These are phyloP conservation scores for Trichoderma sp. DNA, from an alignment of 2,329 filamentous ascomycete species.

Conservation along the genomic window DNA sequence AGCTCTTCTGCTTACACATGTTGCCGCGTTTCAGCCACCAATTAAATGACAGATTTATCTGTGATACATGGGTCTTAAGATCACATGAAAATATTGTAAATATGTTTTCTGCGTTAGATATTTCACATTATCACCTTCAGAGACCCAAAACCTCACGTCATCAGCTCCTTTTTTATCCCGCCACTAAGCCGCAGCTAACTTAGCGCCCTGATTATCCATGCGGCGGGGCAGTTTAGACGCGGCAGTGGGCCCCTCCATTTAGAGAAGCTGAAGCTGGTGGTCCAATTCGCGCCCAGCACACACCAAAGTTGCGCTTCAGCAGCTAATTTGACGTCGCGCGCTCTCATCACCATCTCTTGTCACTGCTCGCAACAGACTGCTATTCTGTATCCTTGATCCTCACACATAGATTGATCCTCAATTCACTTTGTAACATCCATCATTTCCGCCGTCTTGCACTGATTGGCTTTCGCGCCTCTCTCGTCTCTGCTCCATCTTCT, in stretches of 20 bases:
- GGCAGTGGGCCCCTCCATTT: constrained; percentile 23
- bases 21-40: too few species aligned
- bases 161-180: not conserved
- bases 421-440: not conserved
- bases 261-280: not conserved
- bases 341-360: not conserved
- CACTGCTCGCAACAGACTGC: not conserved
- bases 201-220: not conserved
- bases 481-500: not conserved
- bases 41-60: too few species aligned
- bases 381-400: not conserved
- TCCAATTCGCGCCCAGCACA: constrained; percentile 11
- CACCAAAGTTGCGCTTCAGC: not conserved
- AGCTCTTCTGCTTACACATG: too few species aligned
- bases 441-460: not conserved
- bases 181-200: not conserved
- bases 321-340: not conserved
- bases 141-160: not conserved
- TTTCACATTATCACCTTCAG: not conserved
- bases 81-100: too few species aligned
- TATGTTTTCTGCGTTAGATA: too few species aligned
- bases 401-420: not conserved
- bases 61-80: too few species aligned
- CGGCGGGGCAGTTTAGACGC: constrained; percentile 26
- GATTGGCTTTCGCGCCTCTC: not conserved